These are phyloP conservation scores for Jackrogersella multiformis DNA, from an alignment of 495 filamentous ascomycete species.

Conservation along the genomic window DNA sequence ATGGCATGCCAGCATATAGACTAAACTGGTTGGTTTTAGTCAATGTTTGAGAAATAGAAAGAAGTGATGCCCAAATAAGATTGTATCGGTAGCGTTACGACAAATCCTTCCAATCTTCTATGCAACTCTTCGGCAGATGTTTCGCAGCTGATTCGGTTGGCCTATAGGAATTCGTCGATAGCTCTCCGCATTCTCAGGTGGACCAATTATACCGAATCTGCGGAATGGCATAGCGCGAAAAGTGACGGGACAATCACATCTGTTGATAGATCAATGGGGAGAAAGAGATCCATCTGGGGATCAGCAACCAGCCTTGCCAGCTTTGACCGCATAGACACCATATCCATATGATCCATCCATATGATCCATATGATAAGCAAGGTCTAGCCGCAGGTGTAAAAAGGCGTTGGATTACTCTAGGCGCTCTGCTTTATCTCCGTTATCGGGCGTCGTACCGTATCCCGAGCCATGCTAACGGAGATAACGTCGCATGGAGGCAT, in stretches of 20 bases:
- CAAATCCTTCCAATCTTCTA: conserved; percentile 1
- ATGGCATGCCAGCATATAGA: conserved; percentile 1
- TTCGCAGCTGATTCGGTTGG: neutral
- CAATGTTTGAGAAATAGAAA: neutral
- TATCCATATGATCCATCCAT: conserved; percentile 25
- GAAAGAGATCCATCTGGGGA: conserved; percentile 40
- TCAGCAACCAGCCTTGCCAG: conserved; percentile 26
- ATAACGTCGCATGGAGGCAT: conserved; percentile 34
- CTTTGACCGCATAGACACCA: neutral
- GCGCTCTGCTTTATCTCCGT: conserved; percentile 41
- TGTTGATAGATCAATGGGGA: conserved; percentile 38
- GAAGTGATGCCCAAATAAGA: conserved; percentile 3
- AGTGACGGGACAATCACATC: conserved; percentile 22
- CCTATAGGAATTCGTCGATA: conserved; percentile 34
- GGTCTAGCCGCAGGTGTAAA: conserved; percentile 30
- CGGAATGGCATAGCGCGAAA: conserved; percentile 8
- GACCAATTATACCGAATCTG: conserved; percentile 26
- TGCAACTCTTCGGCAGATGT: conserved; percentile 29
- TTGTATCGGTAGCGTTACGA: conserved; percentile 4
- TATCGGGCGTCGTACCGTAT: conserved; percentile 38
- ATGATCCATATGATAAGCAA: conserved; percentile 36
- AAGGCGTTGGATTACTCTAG: conserved; percentile 18
- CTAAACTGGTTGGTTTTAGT: conserved; percentile 19
- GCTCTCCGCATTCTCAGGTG: conserved; percentile 33
- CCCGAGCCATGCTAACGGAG: conserved; percentile 31